Evolutionary conservation across 2,329 filamentous ascomycete species (phyloP), one percentile per base, ranked within the genome.

Genomic region (Phialocephala subalpina): DNA sequence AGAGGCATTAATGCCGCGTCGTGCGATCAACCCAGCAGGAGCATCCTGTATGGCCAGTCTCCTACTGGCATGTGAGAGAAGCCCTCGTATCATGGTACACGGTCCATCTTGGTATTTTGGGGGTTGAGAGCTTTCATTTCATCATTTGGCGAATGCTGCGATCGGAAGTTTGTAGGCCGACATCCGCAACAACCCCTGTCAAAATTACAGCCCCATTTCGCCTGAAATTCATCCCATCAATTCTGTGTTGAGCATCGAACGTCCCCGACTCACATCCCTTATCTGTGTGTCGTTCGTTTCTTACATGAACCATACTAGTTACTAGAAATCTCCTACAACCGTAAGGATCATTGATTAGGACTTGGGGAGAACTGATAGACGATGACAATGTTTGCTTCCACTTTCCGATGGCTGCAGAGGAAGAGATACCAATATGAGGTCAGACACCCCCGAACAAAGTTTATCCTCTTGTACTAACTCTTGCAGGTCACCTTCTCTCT

Each of bases 371-470:
- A 45, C 22, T n/a, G 20, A 38, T 27, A 5, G 47, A 55, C 67
- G 29, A 77, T 68, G 63, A 77, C 80, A 70, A 76, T 73, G 69
- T 68, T 74, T 71, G 69, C 68, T 79, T 84, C 82, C 72, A 80
- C 81, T 55, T 84, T 97, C 74, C 87, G 92, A 71, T 97, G 94
- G 93, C 85, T 98, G 72, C 90, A 94, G 80, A 88, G 94, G 80
- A 99, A 99, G 86, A 90, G 94, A 78, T 97, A 98, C 84, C 96
- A 98, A 84, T 94, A 98, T 78, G 96, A 99, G 82, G 75, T 76
- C 62, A 57, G 12, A 20, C 12, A 22, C 33, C 8, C 20, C 22
- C 29, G 4, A 20, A 7, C 29, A 7, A 22, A 9, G 33, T 38
- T 14, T 38, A 35, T 16, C 57, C n/a, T 29, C n/a, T 64, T 40